Conservation (phyloP, 1,139 yeast genomes). For the Spencermartinsiella ligniputridi region DNA sequence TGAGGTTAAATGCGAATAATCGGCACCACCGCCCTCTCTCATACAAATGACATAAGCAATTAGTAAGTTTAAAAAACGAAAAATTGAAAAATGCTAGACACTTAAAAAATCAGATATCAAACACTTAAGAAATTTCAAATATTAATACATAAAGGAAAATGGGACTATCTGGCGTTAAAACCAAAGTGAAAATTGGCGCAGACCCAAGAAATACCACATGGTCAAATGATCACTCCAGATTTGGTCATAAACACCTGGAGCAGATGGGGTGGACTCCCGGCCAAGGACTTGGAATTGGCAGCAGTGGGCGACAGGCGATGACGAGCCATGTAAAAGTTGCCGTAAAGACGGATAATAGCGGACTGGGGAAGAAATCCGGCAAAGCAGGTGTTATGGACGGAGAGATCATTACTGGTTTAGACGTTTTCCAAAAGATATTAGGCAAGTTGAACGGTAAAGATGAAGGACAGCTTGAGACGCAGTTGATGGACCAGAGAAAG, state of each 20-base stretch:
- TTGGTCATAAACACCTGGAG: slow-evolving; percentile 82
- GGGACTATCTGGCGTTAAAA: slow-evolving; percentile 89
- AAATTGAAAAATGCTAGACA: neutral
- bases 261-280: slow-evolving; percentile 93
- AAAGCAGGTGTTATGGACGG: slow-evolving; percentile 53
- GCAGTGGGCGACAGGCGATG: slow-evolving; percentile 44
- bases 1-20: no score
- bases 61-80: slow-evolving; percentile 3
- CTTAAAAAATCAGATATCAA: neutral
- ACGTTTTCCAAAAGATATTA: slow-evolving; percentile 83
- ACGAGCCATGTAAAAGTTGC: slow-evolving; percentile 80
- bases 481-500: slow-evolving; percentile 24
- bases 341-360: slow-evolving; percentile 75
- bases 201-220: slow-evolving; percentile 95
- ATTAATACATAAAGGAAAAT: slow-evolving; percentile 27
- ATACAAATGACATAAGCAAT: neutral
- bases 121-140: neutral
- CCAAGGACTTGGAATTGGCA: slow-evolving; percentile 70
- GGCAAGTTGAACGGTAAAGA: slow-evolving; percentile 62
- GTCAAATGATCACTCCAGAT: slow-evolving; percentile 80
- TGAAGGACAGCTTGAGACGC: slow-evolving; percentile 27
- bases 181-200: slow-evolving; percentile 78
- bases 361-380: slow-evolving; percentile 77
- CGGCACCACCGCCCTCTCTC: no score
- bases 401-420: slow-evolving; percentile 87